Percentiles rank a stretch among this genome's conserved stretches.
Conservation (phyloP, 305 asterid genomes). For the Fraxinus dipetala region DNA sequence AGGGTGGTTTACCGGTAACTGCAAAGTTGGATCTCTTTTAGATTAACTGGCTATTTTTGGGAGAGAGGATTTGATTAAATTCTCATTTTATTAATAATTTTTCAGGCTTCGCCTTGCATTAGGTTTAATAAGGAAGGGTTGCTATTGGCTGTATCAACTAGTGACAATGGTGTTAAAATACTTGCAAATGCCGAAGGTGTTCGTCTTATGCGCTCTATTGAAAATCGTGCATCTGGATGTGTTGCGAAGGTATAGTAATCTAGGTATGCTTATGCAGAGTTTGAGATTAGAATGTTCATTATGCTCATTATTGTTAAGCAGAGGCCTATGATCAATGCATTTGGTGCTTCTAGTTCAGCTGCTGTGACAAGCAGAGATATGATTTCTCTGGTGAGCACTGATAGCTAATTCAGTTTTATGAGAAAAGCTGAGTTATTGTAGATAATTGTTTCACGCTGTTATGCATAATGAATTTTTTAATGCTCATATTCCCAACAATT, state of each 20-base stretch:
- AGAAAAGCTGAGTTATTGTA: constrained; percentile 7
- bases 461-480: not conserved
- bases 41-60: not conserved
- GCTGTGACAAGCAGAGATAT: constrained; percentile 43
- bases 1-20: constrained; percentile 68
- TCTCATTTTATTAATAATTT: constrained; percentile 19
- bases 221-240: constrained; percentile 34
- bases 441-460: not conserved
- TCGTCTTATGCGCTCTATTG: constrained; percentile 34
- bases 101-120: constrained; percentile 64
- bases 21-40: constrained; percentile 8
- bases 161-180: constrained; percentile 55
- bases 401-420: not conserved
- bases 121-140: constrained; percentile 60
- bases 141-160: constrained; percentile 62
- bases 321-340: constrained; percentile 40
- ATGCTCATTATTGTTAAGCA: constrained; percentile 23
- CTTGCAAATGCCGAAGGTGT: constrained; percentile 58
- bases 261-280: not conserved
- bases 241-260: constrained; percentile 38
- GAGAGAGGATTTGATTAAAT: constrained; percentile 6
- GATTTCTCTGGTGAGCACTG: constrained; percentile 38
- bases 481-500: constrained; percentile 6
- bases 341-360: constrained; percentile 48
- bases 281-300: not conserved